These are phyloP conservation scores for Penicillium olsonii DNA, from an alignment of 2,329 filamentous ascomycete species.

Conservation along the genomic window DNA sequence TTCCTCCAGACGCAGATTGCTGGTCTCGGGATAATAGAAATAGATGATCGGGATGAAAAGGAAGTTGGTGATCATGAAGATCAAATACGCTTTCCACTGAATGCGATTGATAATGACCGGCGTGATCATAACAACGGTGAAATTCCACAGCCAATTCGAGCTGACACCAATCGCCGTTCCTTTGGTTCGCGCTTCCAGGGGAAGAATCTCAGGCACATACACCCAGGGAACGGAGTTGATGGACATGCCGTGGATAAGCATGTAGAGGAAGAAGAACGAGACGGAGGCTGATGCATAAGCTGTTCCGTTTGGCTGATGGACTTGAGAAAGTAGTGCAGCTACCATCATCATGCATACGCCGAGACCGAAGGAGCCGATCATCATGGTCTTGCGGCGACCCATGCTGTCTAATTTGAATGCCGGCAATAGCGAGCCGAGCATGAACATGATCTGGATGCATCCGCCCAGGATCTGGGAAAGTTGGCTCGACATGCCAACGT, in stretches of 20 bases:
- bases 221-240: conserved; percentile 54
- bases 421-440: conserved; percentile 43
- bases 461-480: conserved; percentile 28
- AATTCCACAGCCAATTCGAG: conserved; percentile 17
- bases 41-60: conserved; percentile 30
- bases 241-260: conserved; percentile 46
- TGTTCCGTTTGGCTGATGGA: conserved; percentile 28
- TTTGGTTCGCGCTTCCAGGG: conserved; percentile 52
- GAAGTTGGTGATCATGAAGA: conserved; percentile 39
- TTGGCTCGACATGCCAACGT: conserved; percentile 25
- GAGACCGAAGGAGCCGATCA: conserved; percentile 34
- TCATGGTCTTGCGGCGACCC: conserved; percentile 39
- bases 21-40: conserved; percentile 18
- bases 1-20: conserved; percentile 14
- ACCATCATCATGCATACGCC: conserved; percentile 42
- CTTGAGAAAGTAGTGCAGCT: conserved; percentile 12
- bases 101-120: conserved; percentile 26
- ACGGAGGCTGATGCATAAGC: conserved; percentile 49
- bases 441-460: conserved; percentile 32
- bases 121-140: conserved; percentile 15
- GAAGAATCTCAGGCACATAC: conserved; percentile 53
- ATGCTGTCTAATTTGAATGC: conserved; percentile 49
- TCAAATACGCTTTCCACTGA: conserved; percentile 38
- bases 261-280: conserved; percentile 52
- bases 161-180: conserved; percentile 41